Conservation (phyloP, 441 rosid genomes). For the Melastoma candidum region DNA sequence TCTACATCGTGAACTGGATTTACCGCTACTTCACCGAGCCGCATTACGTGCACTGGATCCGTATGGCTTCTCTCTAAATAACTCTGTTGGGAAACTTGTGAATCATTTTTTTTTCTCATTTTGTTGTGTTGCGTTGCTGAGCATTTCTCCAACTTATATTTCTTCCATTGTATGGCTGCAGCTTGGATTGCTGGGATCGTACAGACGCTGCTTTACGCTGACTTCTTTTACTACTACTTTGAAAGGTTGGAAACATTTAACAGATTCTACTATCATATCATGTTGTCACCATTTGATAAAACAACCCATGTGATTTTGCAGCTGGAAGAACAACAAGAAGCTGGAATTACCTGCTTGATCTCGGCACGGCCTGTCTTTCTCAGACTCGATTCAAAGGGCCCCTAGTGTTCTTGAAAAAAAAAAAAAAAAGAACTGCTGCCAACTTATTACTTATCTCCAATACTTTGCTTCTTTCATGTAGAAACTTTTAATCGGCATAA, state of each 20-base stretch:
- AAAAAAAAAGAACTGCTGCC: too few species aligned
- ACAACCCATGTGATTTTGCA: slow-evolving; percentile 8
- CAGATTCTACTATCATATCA: neutral
- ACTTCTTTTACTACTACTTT: slow-evolving; percentile 54
- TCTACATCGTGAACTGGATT: slow-evolving; percentile 50
- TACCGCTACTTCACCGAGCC: slow-evolving; percentile 45
- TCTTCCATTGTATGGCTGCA: slow-evolving; percentile 16
- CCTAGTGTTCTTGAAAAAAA: too few species aligned
- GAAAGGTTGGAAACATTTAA: slow-evolving; percentile 27
- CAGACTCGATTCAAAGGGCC: too few species aligned
- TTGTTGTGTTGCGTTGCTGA: neutral
- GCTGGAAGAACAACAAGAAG: slow-evolving; percentile 50
- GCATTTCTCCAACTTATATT: neutral
- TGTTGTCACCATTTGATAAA: neutral
- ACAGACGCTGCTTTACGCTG: slow-evolving; percentile 51
- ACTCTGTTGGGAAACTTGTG: slow-evolving; percentile 2
- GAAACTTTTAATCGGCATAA: too few species aligned
- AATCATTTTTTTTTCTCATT: neutral
- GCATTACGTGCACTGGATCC: slow-evolving; percentile 44
- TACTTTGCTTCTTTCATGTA: too few species aligned
- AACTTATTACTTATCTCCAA: too few species aligned
- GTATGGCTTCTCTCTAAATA: slow-evolving; percentile 25
- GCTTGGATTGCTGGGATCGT: slow-evolving; percentile 50
- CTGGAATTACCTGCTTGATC: slow-evolving; percentile 45
- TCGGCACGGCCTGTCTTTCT: too few species aligned